phyloP scores from a whole-genome alignment of 2,329 filamentous ascomycete species.

The Fusarium dimerum region DNA sequence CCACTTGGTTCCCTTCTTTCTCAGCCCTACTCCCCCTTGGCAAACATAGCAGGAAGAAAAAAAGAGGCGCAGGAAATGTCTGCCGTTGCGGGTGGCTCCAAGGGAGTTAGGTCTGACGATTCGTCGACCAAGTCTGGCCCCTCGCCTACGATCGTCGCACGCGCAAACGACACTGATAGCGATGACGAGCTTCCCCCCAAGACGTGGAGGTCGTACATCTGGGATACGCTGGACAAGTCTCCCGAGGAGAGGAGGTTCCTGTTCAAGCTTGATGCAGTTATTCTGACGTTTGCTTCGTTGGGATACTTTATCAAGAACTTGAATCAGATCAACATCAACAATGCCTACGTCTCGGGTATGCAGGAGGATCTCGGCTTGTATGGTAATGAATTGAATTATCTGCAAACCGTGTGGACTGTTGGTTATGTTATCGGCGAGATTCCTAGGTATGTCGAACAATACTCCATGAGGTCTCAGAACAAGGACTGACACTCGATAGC shows the following conservation, averaged over 20 bases:
- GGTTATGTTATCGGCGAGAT: constrained; percentile 56
- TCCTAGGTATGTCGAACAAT: constrained; percentile 24
- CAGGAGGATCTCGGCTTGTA: constrained; percentile 54
- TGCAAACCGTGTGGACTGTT: constrained; percentile 55
- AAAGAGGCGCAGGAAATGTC: constrained; percentile 6
- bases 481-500: constrained; percentile 5
- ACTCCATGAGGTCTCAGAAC: not conserved
- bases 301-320: constrained; percentile 43
- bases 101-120: constrained; percentile 3
- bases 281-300: constrained; percentile 39
- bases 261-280: constrained; percentile 44
- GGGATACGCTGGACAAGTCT: constrained; percentile 49
- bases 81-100: constrained; percentile 1
- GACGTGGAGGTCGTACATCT: constrained; percentile 50
- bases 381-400: constrained; percentile 49
- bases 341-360: constrained; percentile 45
- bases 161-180: constrained; percentile 11
- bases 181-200: constrained; percentile 32
- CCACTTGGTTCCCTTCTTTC: not conserved
- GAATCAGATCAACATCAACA: constrained; percentile 37
- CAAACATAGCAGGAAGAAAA: too few relatives aligned
- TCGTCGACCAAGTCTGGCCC: constrained; percentile 8
- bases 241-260: constrained; percentile 42
- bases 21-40: not conserved
- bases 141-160: constrained; percentile 1